These are phyloP conservation scores for Rhododendron ovatum DNA, from an alignment of 148 eudicot species.

Conservation along the genomic window DNA sequence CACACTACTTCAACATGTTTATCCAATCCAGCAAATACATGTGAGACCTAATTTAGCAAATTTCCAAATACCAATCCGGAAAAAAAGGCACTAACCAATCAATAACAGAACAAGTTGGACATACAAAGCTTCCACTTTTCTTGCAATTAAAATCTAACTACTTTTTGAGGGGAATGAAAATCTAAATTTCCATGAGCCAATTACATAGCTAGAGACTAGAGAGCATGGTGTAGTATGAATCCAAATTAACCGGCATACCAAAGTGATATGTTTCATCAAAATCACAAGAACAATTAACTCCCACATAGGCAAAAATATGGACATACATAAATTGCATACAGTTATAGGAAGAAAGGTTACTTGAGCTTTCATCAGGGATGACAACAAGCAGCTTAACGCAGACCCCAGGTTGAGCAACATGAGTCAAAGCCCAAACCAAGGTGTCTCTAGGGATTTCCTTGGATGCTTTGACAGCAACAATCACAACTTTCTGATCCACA, in stretches of 20 bases:
- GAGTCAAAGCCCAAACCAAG: conserved; percentile 68
- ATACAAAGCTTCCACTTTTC: not conserved
- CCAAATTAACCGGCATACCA: not conserved
- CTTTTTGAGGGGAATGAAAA: not conserved
- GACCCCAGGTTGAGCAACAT: conserved; percentile 72
- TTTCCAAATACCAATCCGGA: not conserved
- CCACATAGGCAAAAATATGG: not conserved
- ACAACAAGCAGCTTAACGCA: conserved; percentile 62
- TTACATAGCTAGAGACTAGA: not conserved
- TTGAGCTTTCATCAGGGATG: conserved; percentile 46
- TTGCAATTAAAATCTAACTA: not conserved
- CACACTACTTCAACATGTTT: not conserved
- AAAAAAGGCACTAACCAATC: not conserved
- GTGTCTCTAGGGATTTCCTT: conserved; percentile 55
- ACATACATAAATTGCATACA: not conserved
- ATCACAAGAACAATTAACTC: not conserved
- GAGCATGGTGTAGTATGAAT: not conserved
- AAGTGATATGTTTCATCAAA: not conserved
- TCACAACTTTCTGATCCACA: conserved; percentile 30
- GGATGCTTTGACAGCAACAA: conserved; percentile 69
- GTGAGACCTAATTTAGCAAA: not conserved
- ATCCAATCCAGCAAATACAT: not conserved
- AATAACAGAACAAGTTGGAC: not conserved
- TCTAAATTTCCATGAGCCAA: not conserved
- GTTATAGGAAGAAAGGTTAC: conserved; percentile 26